Conservation (phyloP, 768 basidiomycete species). For the Suillus americanus region DNA sequence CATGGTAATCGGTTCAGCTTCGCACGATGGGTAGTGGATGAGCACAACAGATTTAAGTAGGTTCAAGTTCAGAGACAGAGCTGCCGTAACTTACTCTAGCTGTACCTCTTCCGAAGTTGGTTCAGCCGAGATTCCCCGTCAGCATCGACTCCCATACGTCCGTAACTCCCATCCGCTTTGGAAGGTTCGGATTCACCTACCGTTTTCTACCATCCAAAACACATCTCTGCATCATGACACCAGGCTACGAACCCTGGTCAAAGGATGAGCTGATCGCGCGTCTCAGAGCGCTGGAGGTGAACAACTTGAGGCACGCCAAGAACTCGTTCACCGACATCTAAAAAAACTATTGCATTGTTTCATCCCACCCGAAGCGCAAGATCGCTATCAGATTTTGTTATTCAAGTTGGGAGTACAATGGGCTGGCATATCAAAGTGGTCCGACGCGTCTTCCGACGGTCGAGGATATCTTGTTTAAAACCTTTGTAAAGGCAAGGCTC, state of each 20-base stretch:
- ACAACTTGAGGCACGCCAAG: constrained; percentile 16
- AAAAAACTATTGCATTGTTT: constrained; percentile 60
- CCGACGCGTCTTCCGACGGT: constrained; percentile 84
- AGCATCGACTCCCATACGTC: too few relatives aligned
- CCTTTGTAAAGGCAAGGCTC: constrained; percentile 73
- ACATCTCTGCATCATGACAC: constrained; percentile 34
- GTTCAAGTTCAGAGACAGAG: too few relatives aligned
- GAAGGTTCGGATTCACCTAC: constrained; percentile 3
- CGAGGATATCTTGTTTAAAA: constrained; percentile 81
- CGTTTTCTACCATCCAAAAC: constrained; percentile 29
- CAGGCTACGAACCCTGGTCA: constrained; percentile 55
- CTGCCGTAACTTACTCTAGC: too few relatives aligned
- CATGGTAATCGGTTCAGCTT: too few relatives aligned
- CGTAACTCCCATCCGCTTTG: constrained; percentile 21
- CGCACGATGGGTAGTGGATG: too few relatives aligned
- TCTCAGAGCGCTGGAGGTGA: constrained; percentile 54
- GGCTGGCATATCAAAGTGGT: constrained; percentile 77
- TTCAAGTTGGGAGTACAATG: constrained; percentile 89
- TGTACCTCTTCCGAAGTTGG: too few relatives aligned
- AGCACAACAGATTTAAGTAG: too few relatives aligned
- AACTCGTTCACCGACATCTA: constrained; percentile 21
- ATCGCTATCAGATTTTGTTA: constrained; percentile 95
- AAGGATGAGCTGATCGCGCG: constrained; percentile 71
- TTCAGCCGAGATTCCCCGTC: neutral
- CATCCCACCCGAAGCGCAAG: constrained; percentile 73